phyloP scores from a whole-genome alignment of 192 early-diverging fungal species.

The Entophlyctis helioformis region DNA sequence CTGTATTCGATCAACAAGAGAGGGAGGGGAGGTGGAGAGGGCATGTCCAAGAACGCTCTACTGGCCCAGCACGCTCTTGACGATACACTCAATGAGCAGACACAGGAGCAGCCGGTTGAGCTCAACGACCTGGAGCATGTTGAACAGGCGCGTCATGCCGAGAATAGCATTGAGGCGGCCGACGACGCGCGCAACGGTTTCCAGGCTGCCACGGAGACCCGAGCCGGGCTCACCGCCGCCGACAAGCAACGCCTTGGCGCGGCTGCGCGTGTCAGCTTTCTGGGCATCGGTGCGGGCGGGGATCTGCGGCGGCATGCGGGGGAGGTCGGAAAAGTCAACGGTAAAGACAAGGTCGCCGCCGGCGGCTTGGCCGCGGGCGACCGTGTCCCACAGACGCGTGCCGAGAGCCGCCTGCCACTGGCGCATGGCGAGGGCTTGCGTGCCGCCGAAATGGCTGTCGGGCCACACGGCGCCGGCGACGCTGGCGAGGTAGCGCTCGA shows the following conservation, averaged over 20 bases:
- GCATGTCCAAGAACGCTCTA: not conserved
- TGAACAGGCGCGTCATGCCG: conserved; percentile 24
- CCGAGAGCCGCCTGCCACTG: no score
- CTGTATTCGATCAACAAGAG: no score
- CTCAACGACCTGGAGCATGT: conserved; percentile 23
- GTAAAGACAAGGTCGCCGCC: no score
- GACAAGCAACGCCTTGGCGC: conserved; percentile 23
- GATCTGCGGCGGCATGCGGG: not conserved
- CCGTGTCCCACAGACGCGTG: no score
- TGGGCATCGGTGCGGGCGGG: conserved; percentile 16
- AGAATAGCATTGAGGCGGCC: conserved; percentile 15
- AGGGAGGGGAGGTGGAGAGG: no score
- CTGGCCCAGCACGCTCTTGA: conserved; percentile 10
- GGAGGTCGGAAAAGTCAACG: no score
- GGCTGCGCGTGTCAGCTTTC: conserved; percentile 11
- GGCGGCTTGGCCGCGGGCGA: no score
- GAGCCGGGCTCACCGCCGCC: no score
- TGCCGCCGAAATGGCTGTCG: no score
- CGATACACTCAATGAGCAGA: conserved; percentile 14
- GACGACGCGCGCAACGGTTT: conserved; percentile 12
- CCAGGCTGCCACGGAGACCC: no score
- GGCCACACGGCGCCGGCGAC: conserved; percentile 23
- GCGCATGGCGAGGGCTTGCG: no score
- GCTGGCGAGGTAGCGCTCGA: conserved; percentile 11
- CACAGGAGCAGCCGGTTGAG: conserved; percentile 15